Base-by-base conservation (phyloP, 345 rosid species). In the Turritis glabra region DNA sequence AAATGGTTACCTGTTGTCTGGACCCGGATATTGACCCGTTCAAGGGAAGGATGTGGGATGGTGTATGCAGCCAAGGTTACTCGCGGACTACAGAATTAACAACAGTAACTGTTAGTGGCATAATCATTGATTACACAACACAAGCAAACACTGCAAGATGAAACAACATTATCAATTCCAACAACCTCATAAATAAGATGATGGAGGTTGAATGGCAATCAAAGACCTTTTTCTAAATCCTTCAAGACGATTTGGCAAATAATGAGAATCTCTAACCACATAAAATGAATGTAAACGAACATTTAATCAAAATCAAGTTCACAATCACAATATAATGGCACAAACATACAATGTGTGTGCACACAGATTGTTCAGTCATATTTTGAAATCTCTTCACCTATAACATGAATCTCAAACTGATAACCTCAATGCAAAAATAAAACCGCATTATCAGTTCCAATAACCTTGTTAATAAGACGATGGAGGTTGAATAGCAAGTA, bases 1-100 rank as follows among this genome's bases (percentile, higher is more conserved):
- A 58, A 26, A 21, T 5, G 14, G 15, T 68, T 82, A 95, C 99
- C 99, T 77, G 99, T 89, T 8, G 99, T 95, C 78, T 95, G 97
- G 35, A 95, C 93, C 61, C 88, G 85, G 60, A 92, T 75, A 66
- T 84, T 88, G 66, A 95, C 94, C 29, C 77, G 78, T 53, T 92
- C 96, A 75, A 86, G 87, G 32, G 98, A 92, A 67, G 98, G 98
- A 85, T 92, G 97, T 63, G 93, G 98, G 55, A 95, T 92, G 76
- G 91, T 90, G 84, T 95, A 90, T 15, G 88, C 93, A 65, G 83
- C 85, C 63, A 82, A 72, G 6, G 86, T 73, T 21, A 90, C 94
- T 76, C 97, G 86, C 22, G 98, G 92, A 73, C 96, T 92, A 90
- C 84, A 83, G 61, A 77, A 76, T 73, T 47, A 30, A 21, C 57